phyloP scores from a whole-genome alignment of 164 flowering plant species.

The Protea cynaroides region DNA sequence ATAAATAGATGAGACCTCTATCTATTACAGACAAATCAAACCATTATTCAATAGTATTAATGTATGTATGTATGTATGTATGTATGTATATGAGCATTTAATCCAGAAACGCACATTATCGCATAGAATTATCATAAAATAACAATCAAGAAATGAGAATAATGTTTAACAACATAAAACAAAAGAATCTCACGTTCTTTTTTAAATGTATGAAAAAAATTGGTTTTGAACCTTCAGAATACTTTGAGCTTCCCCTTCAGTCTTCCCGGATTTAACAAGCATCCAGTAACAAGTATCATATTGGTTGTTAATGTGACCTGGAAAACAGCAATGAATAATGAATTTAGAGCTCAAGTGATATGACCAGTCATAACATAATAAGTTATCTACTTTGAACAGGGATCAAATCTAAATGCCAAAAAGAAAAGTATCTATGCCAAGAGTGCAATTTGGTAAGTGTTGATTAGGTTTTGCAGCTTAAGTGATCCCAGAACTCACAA shows the following conservation, averaged over 20 bases:
- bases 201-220: too few species aligned
- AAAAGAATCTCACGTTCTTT: background rate
- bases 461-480: background rate
- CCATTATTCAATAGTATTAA: too few species aligned
- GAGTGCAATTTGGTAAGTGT: background rate
- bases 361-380: background rate
- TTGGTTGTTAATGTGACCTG: slow-evolving; percentile 46
- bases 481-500: slow-evolving; percentile 42
- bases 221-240: slow-evolving; percentile 31
- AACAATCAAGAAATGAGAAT: too few species aligned
- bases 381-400: background rate
- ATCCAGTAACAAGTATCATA: slow-evolving; percentile 47
- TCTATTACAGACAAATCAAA: too few species aligned
- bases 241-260: slow-evolving; percentile 41
- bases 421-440: background rate
- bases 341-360: too few species aligned
- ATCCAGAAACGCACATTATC: too few species aligned
- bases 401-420: background rate
- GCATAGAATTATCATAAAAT: too few species aligned
- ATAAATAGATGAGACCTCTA: too few species aligned
- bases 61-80: too few species aligned
- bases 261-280: slow-evolving; percentile 38
- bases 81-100: too few species aligned
- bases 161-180: background rate
- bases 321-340: slow-evolving; percentile 3